Base-by-base conservation (phyloP, 176 grass and related monocot genomes). In the Hyparrhenia diplandra region DNA sequence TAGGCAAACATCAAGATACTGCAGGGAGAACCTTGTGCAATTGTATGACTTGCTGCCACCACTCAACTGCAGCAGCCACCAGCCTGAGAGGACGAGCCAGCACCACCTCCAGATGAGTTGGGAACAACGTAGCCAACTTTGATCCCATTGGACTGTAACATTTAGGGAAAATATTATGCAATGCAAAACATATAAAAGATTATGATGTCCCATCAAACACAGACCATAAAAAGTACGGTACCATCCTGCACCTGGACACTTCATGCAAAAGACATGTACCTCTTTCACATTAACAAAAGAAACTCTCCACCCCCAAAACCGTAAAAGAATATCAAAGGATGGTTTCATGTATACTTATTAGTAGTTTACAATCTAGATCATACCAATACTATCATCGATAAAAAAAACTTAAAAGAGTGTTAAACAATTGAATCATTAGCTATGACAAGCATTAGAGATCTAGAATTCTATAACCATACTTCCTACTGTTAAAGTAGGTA, bases 81-180 rank as follows among this genome's bases (percentile, higher is more conserved):
- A 24, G 67, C 73, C 70, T 90, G 91, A 54, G 91, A 90, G 64
- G 87, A 85, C 4, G 92, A 88, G 46, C 86, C 89, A 87, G 79
- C 86, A 76, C 80, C 89, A 74, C 86, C 86, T 67, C 80, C 92
- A 24, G 88, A 71, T 62, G 92, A 40, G 27, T 83, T 83, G 31
- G 86, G 88, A 11, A 79, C 89, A 45, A 69, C 86, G 46, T 91
- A 91, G 13, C 92, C 92, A 79, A 87, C 80, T 85, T 94, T 94
- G 80, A 94, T 94, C 66, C 92, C 92, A 4, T 91, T 87, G 20
- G 92, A 89, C 92, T 94, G 86, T 81, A 84, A 27, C 9, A 79
- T 13, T 39, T 77, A 69, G 13, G 0, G 2, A 63, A 66, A 57
- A 30, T 12, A 27, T 73, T 66, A 77, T 27, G 64, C 45, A 40